Evolutionary conservation across 2,329 filamentous ascomycete genomes (phyloP), one percentile per base, ranked within the genome.

Genomic region (Hypoxylon sp.): DNA sequence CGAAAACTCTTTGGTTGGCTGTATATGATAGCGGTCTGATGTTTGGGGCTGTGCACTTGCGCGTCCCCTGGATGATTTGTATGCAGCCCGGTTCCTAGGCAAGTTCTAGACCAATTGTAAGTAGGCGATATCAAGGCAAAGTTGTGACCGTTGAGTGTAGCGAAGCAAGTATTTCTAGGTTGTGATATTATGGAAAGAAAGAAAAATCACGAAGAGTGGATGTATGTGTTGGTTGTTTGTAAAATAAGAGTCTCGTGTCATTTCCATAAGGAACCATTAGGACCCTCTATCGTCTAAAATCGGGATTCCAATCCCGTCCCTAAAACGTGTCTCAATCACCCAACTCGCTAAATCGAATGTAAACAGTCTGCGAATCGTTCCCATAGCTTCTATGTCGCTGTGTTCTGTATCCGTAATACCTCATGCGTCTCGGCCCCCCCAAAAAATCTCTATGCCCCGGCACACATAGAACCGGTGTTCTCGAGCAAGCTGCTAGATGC

Each of bases 401-500:
- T 19, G 19, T 5, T 53, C 7, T 28, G 28, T 43, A 48, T 34
- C 23, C 10, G 56, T 46, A 34, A 50, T 13, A 30, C 9, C 41
- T 9, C 28, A 30, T 30, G 13, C 13, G 21, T 30, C 21, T 36
- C 5, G 13, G n/a, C 25, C 17, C 14, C n/a, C n/a, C n/a, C n/a
- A n/a, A 51, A 25, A 17, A 21, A 61, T 36, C 3, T 50, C 53
- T 57, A 70, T 23, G 50, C 61, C 28, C 63, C 34, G 30, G 11
- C 43, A 23, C 36, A 61, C 48, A 62, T 52, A 32, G 65, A 70
- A 13, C 79, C 81, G 46, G 81, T 77, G 69, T 81, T 81, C 74
- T 88, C 86, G 38, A 89, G 76, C 67, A 89, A 74, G 75, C 87
- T 89, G 73, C 82, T 85, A 48, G 86, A 85, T 10, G 87, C 87